Evolutionary conservation across 1,284 basidiomycete species (phyloP).

Genomic region (Heterobasidion irregulare): DNA sequence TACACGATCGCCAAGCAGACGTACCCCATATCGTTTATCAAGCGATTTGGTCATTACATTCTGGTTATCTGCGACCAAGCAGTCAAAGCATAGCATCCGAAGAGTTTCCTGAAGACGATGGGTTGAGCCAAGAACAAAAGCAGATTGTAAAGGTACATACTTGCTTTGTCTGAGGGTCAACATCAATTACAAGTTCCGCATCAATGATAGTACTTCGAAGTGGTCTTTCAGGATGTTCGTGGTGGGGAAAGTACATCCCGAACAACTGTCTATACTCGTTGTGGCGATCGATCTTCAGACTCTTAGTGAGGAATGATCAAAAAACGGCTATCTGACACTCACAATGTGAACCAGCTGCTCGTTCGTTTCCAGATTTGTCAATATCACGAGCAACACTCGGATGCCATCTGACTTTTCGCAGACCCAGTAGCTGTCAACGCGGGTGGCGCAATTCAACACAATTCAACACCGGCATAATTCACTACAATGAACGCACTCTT

Average conservation of each 20-base stretch:
- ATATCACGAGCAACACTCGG: constrained; percentile 82
- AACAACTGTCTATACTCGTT: constrained; percentile 75
- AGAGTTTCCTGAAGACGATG: constrained; percentile 53
- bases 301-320: neutral
- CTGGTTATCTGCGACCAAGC: constrained; percentile 79
- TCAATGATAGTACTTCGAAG: constrained; percentile 83
- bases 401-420: constrained; percentile 99
- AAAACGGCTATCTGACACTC: constrained; percentile 18
- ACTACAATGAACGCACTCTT: constrained; percentile 57
- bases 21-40: constrained; percentile 85
- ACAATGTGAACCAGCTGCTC: constrained; percentile 82
- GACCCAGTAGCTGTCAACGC: constrained; percentile 81
- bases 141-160: constrained; percentile 29
- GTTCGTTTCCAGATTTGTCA: constrained; percentile 54
- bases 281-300: constrained; percentile 84
- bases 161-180: constrained; percentile 64
- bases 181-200: constrained; percentile 91
- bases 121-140: neutral
- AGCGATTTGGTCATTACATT: constrained; percentile 83
- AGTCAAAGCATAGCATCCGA: constrained; percentile 89
- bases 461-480: neutral
- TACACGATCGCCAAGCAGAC: neutral
- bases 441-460: constrained; percentile 6
- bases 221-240: constrained; percentile 56
- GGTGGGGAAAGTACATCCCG: constrained; percentile 86